phyloP scores from a whole-genome alignment of 2,329 filamentous ascomycete species.

The Arthrobotrys pseudoclavata region DNA sequence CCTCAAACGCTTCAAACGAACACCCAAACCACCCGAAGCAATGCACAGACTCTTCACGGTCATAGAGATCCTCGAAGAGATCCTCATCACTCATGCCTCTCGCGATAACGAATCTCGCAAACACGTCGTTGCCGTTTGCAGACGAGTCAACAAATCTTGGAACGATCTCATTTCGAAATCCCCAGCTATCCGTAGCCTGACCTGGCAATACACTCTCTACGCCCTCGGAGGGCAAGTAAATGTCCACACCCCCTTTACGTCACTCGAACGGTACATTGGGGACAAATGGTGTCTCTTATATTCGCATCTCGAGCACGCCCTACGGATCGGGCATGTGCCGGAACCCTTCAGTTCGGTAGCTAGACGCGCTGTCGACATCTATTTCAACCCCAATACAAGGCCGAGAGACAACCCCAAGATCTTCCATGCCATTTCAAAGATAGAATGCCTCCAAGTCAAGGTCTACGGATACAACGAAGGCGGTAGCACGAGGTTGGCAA shows the following conservation, averaged over 20 bases:
- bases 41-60: background rate
- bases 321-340: too few relatives aligned
- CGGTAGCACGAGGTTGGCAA: background rate
- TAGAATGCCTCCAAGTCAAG: background rate
- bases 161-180: background rate
- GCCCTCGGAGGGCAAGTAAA: background rate
- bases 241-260: background rate
- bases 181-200: background rate
- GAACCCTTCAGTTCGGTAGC: background rate
- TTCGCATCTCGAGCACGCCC: background rate
- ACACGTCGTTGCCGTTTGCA: background rate
- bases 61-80: slow-evolving; percentile 4
- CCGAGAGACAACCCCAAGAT: background rate
- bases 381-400: background rate
- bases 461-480: background rate
- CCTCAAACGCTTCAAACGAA: background rate
- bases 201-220: background rate
- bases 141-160: background rate
- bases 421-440: background rate
- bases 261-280: background rate
- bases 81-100: background rate
- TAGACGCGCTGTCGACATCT: background rate
- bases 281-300: background rate
- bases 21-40: background rate
- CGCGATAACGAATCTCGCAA: background rate